Evolutionary conservation across 257 asterid genomes (phyloP).

Genomic region (Coffea canephora): DNA sequence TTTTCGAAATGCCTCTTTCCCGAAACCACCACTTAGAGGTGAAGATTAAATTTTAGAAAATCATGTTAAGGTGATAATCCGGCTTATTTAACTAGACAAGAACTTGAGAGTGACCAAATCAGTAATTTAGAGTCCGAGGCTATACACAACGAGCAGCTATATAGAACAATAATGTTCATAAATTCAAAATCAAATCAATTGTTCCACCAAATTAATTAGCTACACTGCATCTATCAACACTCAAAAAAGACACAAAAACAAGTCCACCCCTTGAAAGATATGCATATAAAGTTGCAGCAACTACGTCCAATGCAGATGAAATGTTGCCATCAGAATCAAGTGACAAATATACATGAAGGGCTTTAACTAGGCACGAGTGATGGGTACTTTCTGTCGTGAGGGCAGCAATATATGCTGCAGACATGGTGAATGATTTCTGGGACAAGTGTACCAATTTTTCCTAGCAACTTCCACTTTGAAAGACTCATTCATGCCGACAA

Average conservation of each 20-base stretch:
- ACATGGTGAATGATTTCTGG: slow-evolving; percentile 33
- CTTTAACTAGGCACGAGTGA: neutral
- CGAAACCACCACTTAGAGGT: no score
- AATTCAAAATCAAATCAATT: neutral
- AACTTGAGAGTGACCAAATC: no score
- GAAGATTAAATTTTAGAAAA: no score
- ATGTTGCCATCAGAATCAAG: slow-evolving; percentile 1
- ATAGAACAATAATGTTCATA: neutral
- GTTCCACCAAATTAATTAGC: neutral
- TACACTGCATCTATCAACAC: neutral
- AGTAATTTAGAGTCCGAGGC: no score
- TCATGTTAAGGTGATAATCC: neutral
- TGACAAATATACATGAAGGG: neutral
- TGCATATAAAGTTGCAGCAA: neutral
- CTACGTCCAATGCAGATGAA: neutral
- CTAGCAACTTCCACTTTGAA: slow-evolving; percentile 28
- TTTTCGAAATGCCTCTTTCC: no score
- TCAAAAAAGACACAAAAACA: neutral
- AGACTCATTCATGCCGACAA: slow-evolving; percentile 37
- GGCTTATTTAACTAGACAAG: no score
- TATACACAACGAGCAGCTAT: no score
- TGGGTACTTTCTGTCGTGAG: neutral
- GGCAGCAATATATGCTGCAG: slow-evolving; percentile 24
- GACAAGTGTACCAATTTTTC: slow-evolving; percentile 23
- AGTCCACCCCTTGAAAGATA: neutral